Evolutionary conservation across 2,329 filamentous ascomycete species (phyloP).

Genomic region (Colletotrichum agaves): DNA sequence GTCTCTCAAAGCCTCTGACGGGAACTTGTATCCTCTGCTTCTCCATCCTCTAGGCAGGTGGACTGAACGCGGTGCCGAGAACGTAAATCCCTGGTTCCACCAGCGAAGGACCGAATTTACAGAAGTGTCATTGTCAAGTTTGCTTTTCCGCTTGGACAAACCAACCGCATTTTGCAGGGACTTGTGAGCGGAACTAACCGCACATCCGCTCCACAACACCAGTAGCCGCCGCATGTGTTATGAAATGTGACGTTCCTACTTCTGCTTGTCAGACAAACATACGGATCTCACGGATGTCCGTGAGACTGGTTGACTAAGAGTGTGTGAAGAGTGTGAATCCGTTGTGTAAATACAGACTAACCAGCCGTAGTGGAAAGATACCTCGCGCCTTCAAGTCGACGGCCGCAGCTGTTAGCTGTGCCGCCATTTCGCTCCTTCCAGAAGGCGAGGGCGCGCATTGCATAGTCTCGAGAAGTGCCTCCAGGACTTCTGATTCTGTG

Average conservation of each 20-base stretch:
- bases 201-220: constrained; percentile 17
- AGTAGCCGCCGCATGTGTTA: constrained; percentile 20
- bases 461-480: neutral
- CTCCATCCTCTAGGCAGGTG: neutral
- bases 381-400: neutral
- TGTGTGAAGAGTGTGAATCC: neutral
- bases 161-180: constrained; percentile 10
- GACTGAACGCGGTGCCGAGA: neutral
- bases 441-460: neutral
- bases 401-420: neutral
- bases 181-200: constrained; percentile 21
- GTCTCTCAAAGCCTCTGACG: neutral
- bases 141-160: constrained; percentile 11
- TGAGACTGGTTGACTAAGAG: neutral
- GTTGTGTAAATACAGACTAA: neutral
- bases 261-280: constrained; percentile 1
- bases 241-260: neutral
- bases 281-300: neutral
- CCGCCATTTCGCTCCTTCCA: neutral
- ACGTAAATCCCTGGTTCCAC: constrained; percentile 14
- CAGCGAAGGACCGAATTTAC: constrained; percentile 8
- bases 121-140: constrained; percentile 11
- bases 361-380: too few relatives aligned
- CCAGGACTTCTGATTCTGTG: neutral
- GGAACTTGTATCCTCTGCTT: neutral